Evolutionary conservation across 345 rosid species (phyloP), one percentile per base, ranked within the genome.

Genomic region (Mercurialis annua): DNA sequence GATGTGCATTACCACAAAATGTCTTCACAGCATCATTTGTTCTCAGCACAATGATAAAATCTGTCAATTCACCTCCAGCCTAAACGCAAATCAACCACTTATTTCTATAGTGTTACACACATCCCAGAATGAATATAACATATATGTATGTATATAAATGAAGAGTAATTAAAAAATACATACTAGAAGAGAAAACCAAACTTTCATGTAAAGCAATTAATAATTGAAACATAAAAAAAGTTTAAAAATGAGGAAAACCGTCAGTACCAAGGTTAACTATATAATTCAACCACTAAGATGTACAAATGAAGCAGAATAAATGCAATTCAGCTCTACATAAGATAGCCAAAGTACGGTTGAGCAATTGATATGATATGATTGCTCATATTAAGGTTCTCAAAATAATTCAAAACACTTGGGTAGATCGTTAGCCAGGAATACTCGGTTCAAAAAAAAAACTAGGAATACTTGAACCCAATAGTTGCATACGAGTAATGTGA

Each of bases 61-160:
- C 98, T n/a, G 95, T 87, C 80, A 94, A 71, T 82, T 94, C 96
- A 71, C 98, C 96, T 65, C 99, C 99, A 43, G 86, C 97, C 99
- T 94, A 89, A 75, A 78, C 40, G 59, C 50, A 73, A 47, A 71
- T 66, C 23, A 47, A 62, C 60, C 16, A 59, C 29, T 59, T 27
- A 54, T 17, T 43, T 24, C 49, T 3, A 65, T 31, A 55, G 38
- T 1, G 12, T 33, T 14, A 49, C 0, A 17, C 18, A 15, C 34
- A 10, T 40, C 4, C 8, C 30, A 17, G 36, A 31, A 40, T 21
- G 24, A 36, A 36, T 7, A 64, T 21, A 21, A 27, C 53, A 30
- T 40, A 6, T 61, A 10, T 2, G 10, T 2, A 33, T n/a, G n/a
- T n/a, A n/a, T n/a, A n/a, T 6, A 34, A 16, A 2, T 29, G 1